These are phyloP conservation scores for Phaeoacremonium minimum DNA, from an alignment of 2,329 filamentous ascomycete genomes.

Conservation along the genomic window DNA sequence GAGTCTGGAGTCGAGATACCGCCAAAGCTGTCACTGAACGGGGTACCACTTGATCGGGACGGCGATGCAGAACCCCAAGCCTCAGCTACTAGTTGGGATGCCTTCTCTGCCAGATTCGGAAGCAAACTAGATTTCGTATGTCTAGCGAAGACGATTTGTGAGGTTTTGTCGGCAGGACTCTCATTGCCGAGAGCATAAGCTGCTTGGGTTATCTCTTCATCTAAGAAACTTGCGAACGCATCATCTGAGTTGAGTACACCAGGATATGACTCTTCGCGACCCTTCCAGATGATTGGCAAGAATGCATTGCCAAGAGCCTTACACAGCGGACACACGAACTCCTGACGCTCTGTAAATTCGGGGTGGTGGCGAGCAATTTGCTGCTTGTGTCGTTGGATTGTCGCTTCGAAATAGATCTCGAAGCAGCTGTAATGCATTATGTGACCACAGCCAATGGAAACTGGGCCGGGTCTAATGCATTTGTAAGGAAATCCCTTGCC, in stretches of 20 bases:
- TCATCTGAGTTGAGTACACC: constrained; percentile 56
- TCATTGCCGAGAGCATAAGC: constrained; percentile 33
- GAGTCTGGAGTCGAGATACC: constrained; percentile 28
- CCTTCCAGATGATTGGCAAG: constrained; percentile 92
- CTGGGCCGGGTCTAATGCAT: constrained; percentile 66
- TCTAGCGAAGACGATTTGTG: constrained; percentile 27
- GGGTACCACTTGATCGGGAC: constrained; percentile 29
- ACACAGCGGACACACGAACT: constrained; percentile 95
- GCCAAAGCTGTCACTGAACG: constrained; percentile 38
- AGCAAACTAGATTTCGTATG: constrained; percentile 34
- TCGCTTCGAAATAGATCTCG: constrained; percentile 83
- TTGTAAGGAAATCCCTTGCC: constrained; percentile 82
- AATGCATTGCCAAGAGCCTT: constrained; percentile 96
- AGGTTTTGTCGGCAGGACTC: constrained; percentile 24
- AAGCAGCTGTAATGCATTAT: constrained; percentile 99
- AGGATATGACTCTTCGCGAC: constrained; percentile 78
- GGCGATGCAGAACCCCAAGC: constrained; percentile 36
- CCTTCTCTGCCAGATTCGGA: constrained; percentile 32
- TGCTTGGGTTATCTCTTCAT: constrained; percentile 46
- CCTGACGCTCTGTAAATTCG: constrained; percentile 71
- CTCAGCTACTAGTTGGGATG: constrained; percentile 28
- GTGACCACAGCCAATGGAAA: constrained; percentile 89
- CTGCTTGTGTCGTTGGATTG: constrained; percentile 75
- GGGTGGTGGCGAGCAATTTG: constrained; percentile 95
- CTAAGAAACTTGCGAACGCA: constrained; percentile 67